A percentile compares a stretch with the other conserved stretches of the same genome.
These are phyloP conservation scores for Epichloe coenophiala DNA, from an alignment of 2,329 filamentous ascomycete species.

Conservation along the genomic window DNA sequence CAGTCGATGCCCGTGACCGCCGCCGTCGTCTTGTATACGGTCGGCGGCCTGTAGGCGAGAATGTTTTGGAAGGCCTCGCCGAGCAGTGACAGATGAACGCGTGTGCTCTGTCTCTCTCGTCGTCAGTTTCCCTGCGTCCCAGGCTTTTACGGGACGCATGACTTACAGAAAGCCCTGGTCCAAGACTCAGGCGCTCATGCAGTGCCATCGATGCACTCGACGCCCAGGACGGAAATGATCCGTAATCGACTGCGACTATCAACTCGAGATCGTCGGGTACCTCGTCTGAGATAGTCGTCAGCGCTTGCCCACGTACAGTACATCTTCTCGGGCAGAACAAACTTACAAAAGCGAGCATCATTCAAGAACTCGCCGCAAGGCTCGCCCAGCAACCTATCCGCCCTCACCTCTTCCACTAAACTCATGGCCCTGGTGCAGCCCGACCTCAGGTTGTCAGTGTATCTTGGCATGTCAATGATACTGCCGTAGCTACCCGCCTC, in stretches of 20 bases:
- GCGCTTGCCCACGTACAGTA: neutral
- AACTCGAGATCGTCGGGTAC: slow-evolving; percentile 26
- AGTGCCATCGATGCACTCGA: slow-evolving; percentile 24
- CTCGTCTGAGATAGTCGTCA: slow-evolving; percentile 19
- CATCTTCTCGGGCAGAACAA: accelerated
- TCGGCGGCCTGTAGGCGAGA: slow-evolving; percentile 32
- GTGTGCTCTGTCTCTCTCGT: slow-evolving; percentile 24
- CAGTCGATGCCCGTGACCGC: slow-evolving; percentile 28
- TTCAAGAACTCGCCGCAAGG: slow-evolving; percentile 27
- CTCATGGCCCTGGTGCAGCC: slow-evolving; percentile 41
- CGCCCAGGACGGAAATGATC: slow-evolving; percentile 35
- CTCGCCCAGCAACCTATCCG: slow-evolving; percentile 28
- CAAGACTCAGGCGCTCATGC: slow-evolving; percentile 32
- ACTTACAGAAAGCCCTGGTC: slow-evolving; percentile 37
- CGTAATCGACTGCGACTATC: slow-evolving; percentile 35
- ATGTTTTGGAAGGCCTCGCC: slow-evolving; percentile 39
- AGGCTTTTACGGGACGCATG: neutral
- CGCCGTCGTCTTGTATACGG: slow-evolving; percentile 34
- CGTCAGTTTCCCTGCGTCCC: slow-evolving; percentile 6
- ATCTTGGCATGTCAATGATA: slow-evolving; percentile 32
- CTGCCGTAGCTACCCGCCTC: slow-evolving; percentile 36
- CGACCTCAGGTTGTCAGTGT: slow-evolving; percentile 28
- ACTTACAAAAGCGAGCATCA: slow-evolving; percentile 34
- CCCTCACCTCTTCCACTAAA: slow-evolving; percentile 36
- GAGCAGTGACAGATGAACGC: slow-evolving; percentile 34